Percentiles rank a stretch among this genome's conserved stretches.
Conservation (phyloP, 169 alveolate species). For the Plasmodium coatneyi region DNA sequence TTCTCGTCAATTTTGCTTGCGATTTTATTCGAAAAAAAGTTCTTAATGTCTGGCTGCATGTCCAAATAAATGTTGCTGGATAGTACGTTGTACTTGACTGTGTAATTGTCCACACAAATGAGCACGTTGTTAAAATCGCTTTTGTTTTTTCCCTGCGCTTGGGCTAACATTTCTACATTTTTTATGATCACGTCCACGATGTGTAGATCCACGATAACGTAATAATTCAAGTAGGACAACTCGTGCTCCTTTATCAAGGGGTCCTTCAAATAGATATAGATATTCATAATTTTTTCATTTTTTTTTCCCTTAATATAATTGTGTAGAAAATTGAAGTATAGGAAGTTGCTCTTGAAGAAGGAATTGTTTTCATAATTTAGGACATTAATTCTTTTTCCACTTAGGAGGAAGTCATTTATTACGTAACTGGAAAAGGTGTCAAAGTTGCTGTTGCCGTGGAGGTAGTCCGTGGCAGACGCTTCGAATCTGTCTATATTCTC, state of each 20-base stretch:
- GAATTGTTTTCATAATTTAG: slow-evolving; percentile 45
- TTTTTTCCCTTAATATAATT: slow-evolving; percentile 36
- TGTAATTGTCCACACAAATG: slow-evolving; percentile 53
- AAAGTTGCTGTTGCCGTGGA: slow-evolving; percentile 16
- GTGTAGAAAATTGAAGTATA: slow-evolving; percentile 31
- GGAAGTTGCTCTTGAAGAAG: slow-evolving; percentile 42
- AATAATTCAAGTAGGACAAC: slow-evolving; percentile 28
- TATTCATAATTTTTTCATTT: slow-evolving; percentile 1
- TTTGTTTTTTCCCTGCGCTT: neutral
- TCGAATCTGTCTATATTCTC: slow-evolving; percentile 12
- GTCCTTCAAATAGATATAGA: slow-evolving; percentile 55
- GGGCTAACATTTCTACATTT: slow-evolving; percentile 21
- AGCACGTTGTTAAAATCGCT: neutral
- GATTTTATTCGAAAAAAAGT: neutral
- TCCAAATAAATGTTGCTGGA: slow-evolving; percentile 61
- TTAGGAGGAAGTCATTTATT: slow-evolving; percentile 55
- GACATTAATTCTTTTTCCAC: slow-evolving; percentile 48
- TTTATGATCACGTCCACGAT: slow-evolving; percentile 38
- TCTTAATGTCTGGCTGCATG: slow-evolving; percentile 17
- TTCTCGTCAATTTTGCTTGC: neutral
- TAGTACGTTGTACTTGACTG: slow-evolving; percentile 41
- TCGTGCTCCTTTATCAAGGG: slow-evolving; percentile 32
- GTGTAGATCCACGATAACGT: slow-evolving; percentile 32
- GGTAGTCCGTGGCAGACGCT: neutral
- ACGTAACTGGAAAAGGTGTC: slow-evolving; percentile 48